phyloP scores from a whole-genome alignment of 192 early-diverging fungal genomes.

The Coemansia sp. region DNA sequence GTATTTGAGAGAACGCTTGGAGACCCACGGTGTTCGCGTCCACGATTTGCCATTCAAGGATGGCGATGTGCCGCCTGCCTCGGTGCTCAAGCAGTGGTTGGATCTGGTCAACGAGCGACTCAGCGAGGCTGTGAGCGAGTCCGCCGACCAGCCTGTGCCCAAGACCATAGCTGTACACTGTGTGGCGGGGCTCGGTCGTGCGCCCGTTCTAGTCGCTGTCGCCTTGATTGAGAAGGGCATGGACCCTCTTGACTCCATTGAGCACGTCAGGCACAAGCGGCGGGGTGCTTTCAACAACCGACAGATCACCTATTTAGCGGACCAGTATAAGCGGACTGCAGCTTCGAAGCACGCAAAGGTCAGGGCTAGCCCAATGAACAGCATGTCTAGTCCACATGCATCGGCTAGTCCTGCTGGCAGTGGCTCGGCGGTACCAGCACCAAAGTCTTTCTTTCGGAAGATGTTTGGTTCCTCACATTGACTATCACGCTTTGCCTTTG shows the following conservation, averaged over 20 bases:
- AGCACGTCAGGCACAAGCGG: conserved; percentile 69
- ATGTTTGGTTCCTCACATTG: conserved; percentile 52
- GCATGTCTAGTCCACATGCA: not conserved
- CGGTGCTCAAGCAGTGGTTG: conserved; percentile 61
- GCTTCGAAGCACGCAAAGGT: conserved; percentile 36
- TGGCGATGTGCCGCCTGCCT: conserved; percentile 69
- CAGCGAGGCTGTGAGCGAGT: conserved; percentile 23
- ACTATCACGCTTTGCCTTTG: conserved; percentile 7
- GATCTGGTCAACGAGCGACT: conserved; percentile 62
- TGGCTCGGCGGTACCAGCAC: conserved; percentile 10
- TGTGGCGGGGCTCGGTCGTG: conserved; percentile 92
- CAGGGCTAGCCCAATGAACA: conserved; percentile 23
- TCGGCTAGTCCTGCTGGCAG: conserved; percentile 12
- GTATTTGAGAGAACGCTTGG: conserved; percentile 63
- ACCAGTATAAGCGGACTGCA: conserved; percentile 48
- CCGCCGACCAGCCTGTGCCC: conserved; percentile 20
- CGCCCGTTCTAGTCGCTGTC: conserved; percentile 85
- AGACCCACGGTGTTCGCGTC: conserved; percentile 65
- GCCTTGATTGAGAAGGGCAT: conserved; percentile 77
- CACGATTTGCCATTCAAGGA: conserved; percentile 91
- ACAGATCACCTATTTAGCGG: conserved; percentile 67
- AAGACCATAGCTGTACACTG: conserved; percentile 88
- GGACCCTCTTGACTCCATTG: conserved; percentile 72
- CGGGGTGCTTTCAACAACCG: conserved; percentile 78
- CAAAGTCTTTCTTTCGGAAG: conserved; percentile 48